Evolutionary conservation across 2,329 filamentous ascomycete species (phyloP).

Genomic region (Sphaceloma murrayae): DNA sequence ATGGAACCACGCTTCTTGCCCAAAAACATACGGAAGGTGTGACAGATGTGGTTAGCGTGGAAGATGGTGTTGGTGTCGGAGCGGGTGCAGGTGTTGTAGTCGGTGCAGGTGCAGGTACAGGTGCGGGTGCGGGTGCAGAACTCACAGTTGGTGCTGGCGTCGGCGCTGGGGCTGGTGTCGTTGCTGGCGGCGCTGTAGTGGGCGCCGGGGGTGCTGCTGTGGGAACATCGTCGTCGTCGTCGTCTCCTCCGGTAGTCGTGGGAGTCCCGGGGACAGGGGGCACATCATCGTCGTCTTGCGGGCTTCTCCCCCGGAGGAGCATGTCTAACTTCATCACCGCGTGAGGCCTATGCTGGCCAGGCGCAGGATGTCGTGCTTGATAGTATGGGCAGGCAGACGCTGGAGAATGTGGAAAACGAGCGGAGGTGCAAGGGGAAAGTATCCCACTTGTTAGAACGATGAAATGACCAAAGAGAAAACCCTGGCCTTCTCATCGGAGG

Average conservation of each 20-base stretch:
- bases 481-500: background rate
- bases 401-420: too few species aligned
- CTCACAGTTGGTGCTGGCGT: conserved; percentile 9
- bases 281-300: conserved; percentile 9
- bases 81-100: background rate
- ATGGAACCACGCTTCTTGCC: too few species aligned
- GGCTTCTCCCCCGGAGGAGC: conserved; percentile 4
- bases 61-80: background rate
- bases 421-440: background rate
- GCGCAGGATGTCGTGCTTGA: too few species aligned
- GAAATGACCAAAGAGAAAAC: conserved; percentile 4
- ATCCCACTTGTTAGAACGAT: background rate
- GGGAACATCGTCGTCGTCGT: conserved; percentile 9
- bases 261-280: background rate
- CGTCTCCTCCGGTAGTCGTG: conserved; percentile 1
- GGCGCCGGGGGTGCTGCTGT: conserved; percentile 1
- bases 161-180: conserved; percentile 2
- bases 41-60: background rate
- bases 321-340: conserved; percentile 11
- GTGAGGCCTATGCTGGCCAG: too few species aligned
- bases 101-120: conserved; percentile 5
- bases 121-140: conserved; percentile 10
- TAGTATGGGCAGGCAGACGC: too few species aligned
- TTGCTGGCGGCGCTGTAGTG: background rate
- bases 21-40: conserved; percentile 10